Evolutionary conservation across 306 rosid genomes (phyloP).

Genomic region (Potentilla sterilis): DNA sequence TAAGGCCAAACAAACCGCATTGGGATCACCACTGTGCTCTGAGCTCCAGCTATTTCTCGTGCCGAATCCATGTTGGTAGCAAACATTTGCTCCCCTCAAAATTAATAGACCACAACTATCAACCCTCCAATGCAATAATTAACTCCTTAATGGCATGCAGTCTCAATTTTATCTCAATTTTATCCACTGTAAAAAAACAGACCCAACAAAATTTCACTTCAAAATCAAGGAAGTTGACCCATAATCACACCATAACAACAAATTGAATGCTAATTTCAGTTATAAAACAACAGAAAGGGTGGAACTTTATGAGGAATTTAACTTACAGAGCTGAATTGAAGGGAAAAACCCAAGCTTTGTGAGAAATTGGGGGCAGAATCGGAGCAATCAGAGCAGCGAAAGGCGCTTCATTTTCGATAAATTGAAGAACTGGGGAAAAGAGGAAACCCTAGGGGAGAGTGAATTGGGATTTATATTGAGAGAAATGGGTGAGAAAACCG

Average conservation of each 20-base stretch:
- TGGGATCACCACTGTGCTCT: constrained; percentile 70
- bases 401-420: constrained; percentile 33
- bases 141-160: constrained; percentile 34
- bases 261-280: constrained; percentile 20
- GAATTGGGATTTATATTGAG: constrained; percentile 14
- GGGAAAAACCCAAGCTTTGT: constrained; percentile 52
- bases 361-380: constrained; percentile 8
- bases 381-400: constrained; percentile 1
- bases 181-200: constrained; percentile 27
- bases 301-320: background rate
- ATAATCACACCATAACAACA: constrained; percentile 8
- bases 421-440: constrained; percentile 21
- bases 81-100: constrained; percentile 43
- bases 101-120: constrained; percentile 22
- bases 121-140: constrained; percentile 36
- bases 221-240: constrained; percentile 26
- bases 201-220: constrained; percentile 40
- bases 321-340: constrained; percentile 16
- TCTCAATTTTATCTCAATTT: constrained; percentile 1
- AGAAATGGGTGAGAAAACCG: constrained; percentile 54
- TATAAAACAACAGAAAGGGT: background rate
- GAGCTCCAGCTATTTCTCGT: constrained; percentile 49
- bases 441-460: constrained; percentile 51
- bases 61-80: constrained; percentile 66
- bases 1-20: constrained; percentile 93